These are phyloP conservation scores for Inga oerstediana DNA, from an alignment of 306 rosid genomes.

Conservation along the genomic window DNA sequence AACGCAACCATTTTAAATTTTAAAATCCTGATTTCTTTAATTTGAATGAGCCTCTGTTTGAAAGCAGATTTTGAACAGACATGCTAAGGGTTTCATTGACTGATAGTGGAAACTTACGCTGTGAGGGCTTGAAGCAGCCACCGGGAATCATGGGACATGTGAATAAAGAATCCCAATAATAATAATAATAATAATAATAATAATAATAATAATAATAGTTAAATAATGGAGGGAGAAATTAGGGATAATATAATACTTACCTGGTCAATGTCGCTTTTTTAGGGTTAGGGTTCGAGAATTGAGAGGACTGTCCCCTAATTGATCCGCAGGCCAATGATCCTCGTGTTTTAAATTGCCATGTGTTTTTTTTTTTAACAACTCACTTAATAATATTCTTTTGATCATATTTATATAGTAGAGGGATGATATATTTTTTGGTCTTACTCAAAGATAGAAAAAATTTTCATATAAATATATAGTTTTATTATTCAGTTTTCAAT, in stretches of 20 bases:
- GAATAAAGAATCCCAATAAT: neutral
- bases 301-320: conserved; percentile 30
- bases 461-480: too few species aligned
- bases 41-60: neutral
- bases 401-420: too few species aligned
- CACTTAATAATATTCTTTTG: too few species aligned
- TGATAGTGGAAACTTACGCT: neutral
- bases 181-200: too few species aligned
- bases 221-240: neutral
- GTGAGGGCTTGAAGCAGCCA: neutral
- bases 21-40: neutral
- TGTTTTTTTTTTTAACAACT: too few species aligned
- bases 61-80: neutral
- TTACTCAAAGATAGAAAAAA: too few species aligned
- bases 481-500: too few species aligned
- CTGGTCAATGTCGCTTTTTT: neutral
- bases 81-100: neutral
- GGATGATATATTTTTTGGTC: too few species aligned
- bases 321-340: conserved; percentile 36
- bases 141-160: neutral
- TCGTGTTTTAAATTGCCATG: neutral
- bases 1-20: neutral
- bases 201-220: too few species aligned
- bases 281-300: conserved; percentile 30
- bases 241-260: neutral